phyloP scores from a whole-genome alignment of 2,329 filamentous ascomycete species.

The Pseudocercospora pini-densiflorae region DNA sequence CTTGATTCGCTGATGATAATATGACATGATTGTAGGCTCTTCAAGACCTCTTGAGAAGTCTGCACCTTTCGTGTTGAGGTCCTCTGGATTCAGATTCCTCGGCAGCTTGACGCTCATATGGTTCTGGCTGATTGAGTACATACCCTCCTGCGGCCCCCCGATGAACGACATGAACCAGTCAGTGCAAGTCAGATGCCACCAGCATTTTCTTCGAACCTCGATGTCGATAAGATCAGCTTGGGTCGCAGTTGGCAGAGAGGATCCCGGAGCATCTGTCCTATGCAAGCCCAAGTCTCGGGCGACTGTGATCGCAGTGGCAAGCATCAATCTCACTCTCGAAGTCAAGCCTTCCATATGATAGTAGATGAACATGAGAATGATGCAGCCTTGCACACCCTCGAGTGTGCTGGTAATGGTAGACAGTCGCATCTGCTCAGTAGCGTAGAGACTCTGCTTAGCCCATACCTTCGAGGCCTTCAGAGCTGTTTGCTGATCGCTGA shows the following conservation, averaged over 20 bases:
- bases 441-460: constrained; percentile 22
- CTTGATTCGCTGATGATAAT: constrained; percentile 49
- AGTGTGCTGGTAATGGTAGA: constrained; percentile 19
- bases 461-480: constrained; percentile 16
- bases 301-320: constrained; percentile 28
- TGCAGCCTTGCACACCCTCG: constrained; percentile 34
- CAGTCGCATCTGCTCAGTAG: constrained; percentile 22
- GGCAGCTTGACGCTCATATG: constrained; percentile 49
- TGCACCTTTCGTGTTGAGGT: constrained; percentile 35
- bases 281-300: constrained; percentile 34
- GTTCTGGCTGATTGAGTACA: constrained; percentile 48
- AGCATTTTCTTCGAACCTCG: constrained; percentile 35
- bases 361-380: constrained; percentile 36
- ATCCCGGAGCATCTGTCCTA: constrained; percentile 24
- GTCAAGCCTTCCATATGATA: constrained; percentile 39
- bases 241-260: not conserved
- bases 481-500: constrained; percentile 16
- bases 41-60: constrained; percentile 37
- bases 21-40: constrained; percentile 51
- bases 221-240: constrained; percentile 28
- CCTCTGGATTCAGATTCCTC: constrained; percentile 48
- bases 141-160: constrained; percentile 51
- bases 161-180: constrained; percentile 43
- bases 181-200: constrained; percentile 36
- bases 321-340: constrained; percentile 25